Percentiles rank a stretch among this genome's conserved stretches.
Evolutionary conservation across 768 basidiomycete species (phyloP).

Genomic region (Ramaria rubella): DNA sequence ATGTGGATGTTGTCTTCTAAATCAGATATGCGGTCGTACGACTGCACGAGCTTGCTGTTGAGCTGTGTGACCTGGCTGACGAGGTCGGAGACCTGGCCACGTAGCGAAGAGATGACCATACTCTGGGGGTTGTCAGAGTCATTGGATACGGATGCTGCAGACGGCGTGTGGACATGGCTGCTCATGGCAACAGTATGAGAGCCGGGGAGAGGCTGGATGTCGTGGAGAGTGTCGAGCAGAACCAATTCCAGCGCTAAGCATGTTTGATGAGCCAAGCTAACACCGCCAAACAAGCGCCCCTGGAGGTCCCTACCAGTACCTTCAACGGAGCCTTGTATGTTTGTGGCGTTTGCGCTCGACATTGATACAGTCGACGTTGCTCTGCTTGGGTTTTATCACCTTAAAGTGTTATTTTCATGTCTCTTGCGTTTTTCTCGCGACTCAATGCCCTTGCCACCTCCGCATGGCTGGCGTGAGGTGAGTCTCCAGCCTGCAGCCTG

Average conservation of each 20-base stretch:
- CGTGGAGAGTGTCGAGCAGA: slow-evolving; percentile 3
- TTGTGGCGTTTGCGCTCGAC: no score
- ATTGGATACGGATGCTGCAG: neutral
- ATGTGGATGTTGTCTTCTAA: slow-evolving; percentile 86
- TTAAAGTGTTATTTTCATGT: no score
- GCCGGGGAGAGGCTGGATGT: slow-evolving; percentile 1
- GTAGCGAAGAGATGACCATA: slow-evolving; percentile 74
- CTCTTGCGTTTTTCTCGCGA: no score
- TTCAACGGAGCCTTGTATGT: no score
- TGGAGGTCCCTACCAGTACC: neutral
- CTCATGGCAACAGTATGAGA: neutral
- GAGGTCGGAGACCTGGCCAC: slow-evolving; percentile 76
- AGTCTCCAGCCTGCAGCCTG: no score
- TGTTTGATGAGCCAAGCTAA: slow-evolving; percentile 2
- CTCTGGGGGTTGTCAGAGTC: slow-evolving; percentile 62
- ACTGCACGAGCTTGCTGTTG: slow-evolving; percentile 87
- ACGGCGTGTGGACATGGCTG: neutral
- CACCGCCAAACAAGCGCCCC: slow-evolving; percentile 6
- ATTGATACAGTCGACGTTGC: no score
- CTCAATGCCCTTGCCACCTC: no score
- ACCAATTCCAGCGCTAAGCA: slow-evolving; percentile 1
- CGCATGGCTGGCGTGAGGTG: no score
- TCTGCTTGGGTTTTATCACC: no score
- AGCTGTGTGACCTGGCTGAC: slow-evolving; percentile 86
- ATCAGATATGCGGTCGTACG: slow-evolving; percentile 87